Evolutionary conservation across 331 rosid species (phyloP).

Genomic region (Arachis monticola): DNA sequence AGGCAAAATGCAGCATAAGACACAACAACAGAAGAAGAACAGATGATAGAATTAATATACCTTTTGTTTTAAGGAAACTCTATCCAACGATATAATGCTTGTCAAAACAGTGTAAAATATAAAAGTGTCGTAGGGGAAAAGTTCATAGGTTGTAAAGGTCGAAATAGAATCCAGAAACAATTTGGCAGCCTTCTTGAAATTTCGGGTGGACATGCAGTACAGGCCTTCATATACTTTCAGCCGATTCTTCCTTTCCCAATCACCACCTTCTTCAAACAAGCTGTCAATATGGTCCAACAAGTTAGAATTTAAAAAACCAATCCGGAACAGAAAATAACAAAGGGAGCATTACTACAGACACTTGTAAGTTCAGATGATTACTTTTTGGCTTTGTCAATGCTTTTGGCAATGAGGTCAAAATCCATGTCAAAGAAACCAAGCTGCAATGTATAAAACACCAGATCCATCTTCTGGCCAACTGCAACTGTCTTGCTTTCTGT

Average conservation of each 20-base stretch:
- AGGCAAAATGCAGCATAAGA: slow-evolving; percentile 4
- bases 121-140: slow-evolving; percentile 86
- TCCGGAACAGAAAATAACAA: slow-evolving; percentile 8
- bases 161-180: slow-evolving; percentile 94
- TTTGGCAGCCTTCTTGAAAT: slow-evolving; percentile 88
- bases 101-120: slow-evolving; percentile 93
- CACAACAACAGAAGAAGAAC: slow-evolving; percentile 10
- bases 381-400: slow-evolving; percentile 94
- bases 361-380: slow-evolving; percentile 22
- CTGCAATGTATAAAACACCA: slow-evolving; percentile 85
- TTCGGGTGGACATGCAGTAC: slow-evolving; percentile 84
- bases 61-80: slow-evolving; percentile 95
- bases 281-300: slow-evolving; percentile 47
- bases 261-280: slow-evolving; percentile 99
- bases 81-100: slow-evolving; percentile 86
- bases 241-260: slow-evolving; percentile 97
- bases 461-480: slow-evolving; percentile 96
- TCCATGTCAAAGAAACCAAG: slow-evolving; percentile 96
- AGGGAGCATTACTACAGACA: slow-evolving; percentile 25
- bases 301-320: slow-evolving; percentile 30
- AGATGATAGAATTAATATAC: slow-evolving; percentile 39
- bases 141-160: slow-evolving; percentile 89
- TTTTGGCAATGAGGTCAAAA: slow-evolving; percentile 91
- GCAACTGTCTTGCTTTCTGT: slow-evolving; percentile 96
- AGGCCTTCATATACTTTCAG: slow-evolving; percentile 94